Conservation (phyloP, 1,139 yeast species). For the Blastobotrys petasosporus region DNA sequence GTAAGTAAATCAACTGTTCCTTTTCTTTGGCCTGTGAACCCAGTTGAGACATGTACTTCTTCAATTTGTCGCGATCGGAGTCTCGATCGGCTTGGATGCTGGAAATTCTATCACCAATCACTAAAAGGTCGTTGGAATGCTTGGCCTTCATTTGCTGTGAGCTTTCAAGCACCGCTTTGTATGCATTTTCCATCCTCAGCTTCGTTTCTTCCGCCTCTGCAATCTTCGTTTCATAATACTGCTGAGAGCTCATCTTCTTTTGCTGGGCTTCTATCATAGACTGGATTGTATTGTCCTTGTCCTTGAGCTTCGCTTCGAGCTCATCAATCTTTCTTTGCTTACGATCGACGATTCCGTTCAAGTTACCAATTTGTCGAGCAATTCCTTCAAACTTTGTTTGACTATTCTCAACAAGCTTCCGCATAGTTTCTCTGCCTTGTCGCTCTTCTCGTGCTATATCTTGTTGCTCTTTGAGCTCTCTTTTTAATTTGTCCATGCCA, state of each 20-base stretch:
- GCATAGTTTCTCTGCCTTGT: slow-evolving; percentile 21
- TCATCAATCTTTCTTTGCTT: slow-evolving; percentile 28
- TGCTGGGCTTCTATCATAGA: slow-evolving; percentile 11
- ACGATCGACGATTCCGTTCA: slow-evolving; percentile 24
- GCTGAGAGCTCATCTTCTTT: slow-evolving; percentile 4
- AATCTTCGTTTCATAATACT: slow-evolving; percentile 11
- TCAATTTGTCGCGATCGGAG: slow-evolving; percentile 18
- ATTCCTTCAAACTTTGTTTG: slow-evolving; percentile 25
- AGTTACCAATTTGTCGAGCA: slow-evolving; percentile 27
- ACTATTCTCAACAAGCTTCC: slow-evolving; percentile 24
- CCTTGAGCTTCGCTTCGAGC: slow-evolving; percentile 18
- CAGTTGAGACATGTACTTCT: slow-evolving; percentile 14
- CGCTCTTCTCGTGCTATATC: slow-evolving; percentile 24
- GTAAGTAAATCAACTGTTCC: slow-evolving; percentile 19
- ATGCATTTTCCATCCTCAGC: slow-evolving; percentile 21
- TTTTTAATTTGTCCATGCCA: slow-evolving; percentile 23
- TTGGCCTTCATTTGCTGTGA: slow-evolving; percentile 19
- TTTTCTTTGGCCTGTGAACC: slow-evolving; percentile 20
- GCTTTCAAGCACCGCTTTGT: slow-evolving; percentile 23
- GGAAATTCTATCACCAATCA: slow-evolving; percentile 16
- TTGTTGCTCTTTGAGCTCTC: slow-evolving; percentile 25
- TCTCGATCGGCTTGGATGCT: slow-evolving; percentile 17
- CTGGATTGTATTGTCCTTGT: slow-evolving; percentile 13
- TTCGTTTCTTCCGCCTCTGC: slow-evolving; percentile 18
- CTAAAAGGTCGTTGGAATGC: slow-evolving; percentile 19